Percentiles rank a stretch among this genome's conserved stretches.
Evolutionary conservation across 2,329 filamentous ascomycete species (phyloP).

Genomic region (Exophiala sp.): DNA sequence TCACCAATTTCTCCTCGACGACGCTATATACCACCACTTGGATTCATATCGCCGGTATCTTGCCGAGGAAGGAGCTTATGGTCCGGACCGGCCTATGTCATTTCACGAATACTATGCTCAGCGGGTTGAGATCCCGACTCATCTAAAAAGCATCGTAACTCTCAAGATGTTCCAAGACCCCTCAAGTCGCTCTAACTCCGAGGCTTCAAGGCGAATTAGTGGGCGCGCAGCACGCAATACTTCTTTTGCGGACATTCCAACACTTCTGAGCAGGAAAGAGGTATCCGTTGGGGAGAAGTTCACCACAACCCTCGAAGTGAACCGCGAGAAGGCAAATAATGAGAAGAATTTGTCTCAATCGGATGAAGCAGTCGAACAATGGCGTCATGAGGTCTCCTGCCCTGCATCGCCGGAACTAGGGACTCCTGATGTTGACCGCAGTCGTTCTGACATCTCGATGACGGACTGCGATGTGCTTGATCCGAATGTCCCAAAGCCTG

Average conservation of each 20-base stretch:
- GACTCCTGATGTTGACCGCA: slow-evolving; percentile 3
- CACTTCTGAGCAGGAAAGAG: neutral
- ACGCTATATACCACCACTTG: slow-evolving; percentile 43
- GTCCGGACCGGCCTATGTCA: slow-evolving; percentile 16
- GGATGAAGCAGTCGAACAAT: slow-evolving; percentile 28
- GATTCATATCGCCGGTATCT: slow-evolving; percentile 38
- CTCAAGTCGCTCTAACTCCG: neutral
- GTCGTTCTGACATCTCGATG: neutral
- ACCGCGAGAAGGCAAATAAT: neutral
- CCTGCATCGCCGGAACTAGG: slow-evolving; percentile 5
- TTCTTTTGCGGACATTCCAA: neutral
- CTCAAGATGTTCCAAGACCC: neutral
- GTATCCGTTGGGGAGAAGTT: neutral
- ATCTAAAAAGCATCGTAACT: slow-evolving; percentile 11
- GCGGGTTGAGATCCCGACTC: slow-evolving; percentile 9
- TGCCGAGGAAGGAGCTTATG: slow-evolving; percentile 29
- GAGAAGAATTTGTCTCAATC: slow-evolving; percentile 21
- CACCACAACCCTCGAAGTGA: neutral
- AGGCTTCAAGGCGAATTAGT: neutral
- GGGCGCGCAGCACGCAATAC: neutral
- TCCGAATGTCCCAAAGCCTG: too few species aligned
- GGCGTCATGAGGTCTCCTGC: slow-evolving; percentile 1
- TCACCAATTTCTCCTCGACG: slow-evolving; percentile 44
- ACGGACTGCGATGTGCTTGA: too few species aligned
- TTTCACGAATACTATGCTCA: slow-evolving; percentile 41